A percentile compares a stretch with the other conserved stretches of the same genome.
Conservation (phyloP, 306 rosid genomes). For the Cucurbita moschata region DNA sequence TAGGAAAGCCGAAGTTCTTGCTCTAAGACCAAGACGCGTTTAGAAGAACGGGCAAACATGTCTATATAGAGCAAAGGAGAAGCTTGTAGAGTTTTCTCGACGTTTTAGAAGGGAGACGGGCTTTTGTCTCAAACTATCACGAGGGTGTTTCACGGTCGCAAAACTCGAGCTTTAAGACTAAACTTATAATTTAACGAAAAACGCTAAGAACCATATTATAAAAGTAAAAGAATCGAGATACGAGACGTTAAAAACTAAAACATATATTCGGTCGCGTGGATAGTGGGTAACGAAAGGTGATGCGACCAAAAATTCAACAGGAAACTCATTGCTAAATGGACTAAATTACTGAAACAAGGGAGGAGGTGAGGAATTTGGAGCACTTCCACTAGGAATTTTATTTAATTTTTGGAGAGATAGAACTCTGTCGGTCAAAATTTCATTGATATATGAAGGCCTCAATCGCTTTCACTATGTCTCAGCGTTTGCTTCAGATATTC, state of each 20-base stretch:
- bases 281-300: slow-evolving; percentile 11
- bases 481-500: not conserved
- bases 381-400: slow-evolving; percentile 8
- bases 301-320: slow-evolving; percentile 6
- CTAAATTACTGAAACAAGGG: not conserved
- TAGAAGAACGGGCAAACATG: no score
- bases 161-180: no score
- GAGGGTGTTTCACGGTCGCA: no score
- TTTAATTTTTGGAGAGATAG: not conserved
- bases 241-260: no score
- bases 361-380: slow-evolving; percentile 1
- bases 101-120: no score
- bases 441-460: not conserved
- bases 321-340: slow-evolving; percentile 12
- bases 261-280: slow-evolving; percentile 1
- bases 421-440: slow-evolving; percentile 8
- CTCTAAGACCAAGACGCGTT: no score
- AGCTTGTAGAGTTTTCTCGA: no score
- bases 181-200: not conserved
- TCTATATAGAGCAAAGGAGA: no score
- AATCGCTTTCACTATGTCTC: not conserved
- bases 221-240: no score
- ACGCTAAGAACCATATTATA: no score
- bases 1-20: no score
- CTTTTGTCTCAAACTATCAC: no score